Evolutionary conservation across 768 basidiomycete species (phyloP), one percentile per base, ranked within the genome.

Genomic region (Lactarius trivialis): DNA sequence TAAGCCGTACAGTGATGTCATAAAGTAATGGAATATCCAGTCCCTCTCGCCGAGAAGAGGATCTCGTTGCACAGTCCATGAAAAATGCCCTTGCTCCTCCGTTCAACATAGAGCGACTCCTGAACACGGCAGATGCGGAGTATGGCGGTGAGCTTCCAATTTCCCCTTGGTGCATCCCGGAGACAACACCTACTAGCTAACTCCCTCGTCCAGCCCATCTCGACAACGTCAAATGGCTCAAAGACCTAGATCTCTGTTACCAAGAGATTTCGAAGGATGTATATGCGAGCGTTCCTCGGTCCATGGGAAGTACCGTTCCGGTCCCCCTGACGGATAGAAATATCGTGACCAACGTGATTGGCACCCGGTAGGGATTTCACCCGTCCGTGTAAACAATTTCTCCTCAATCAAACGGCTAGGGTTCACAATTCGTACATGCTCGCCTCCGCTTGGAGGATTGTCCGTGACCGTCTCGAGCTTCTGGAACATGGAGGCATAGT

Each of bases 381-480:
- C 21, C 55, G 14, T 52, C 50, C 39, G 36, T 49, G 55, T 37
- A 15, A 63, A 19, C 34, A 34, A 36, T 66, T 33, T 33, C 3
- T 7, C 17, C 24, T 36, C 26, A 8, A 54, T 21, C 14, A 43
- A 60, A 58, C 58, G 41, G 65, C 28, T 45, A 93, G 91, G 72
- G 79, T 93, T 57, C 91, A 93, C 72, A 93, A 93, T 70, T 73
- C 83, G 8, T 91, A 90, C 72, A 82, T 88, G 81, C 77, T 92
- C 36, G 87, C 90, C n/a, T 84, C 89, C 15, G 86, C 83, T 1
- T 93, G 91, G 91, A 88, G 81, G 65, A 75, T 92, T 53, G 83
- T 89, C n/a, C 72, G 78, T 4, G 78, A 85, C 60, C 76, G 77
- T 34, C 74, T 93, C 58, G 77, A 77, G 56, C 76, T 81, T 30